A percentile compares a stretch with the other conserved stretches of the same genome.
phyloP scores from a whole-genome alignment of 1,139 yeast species.

The Taphrina wiesneri region DNA sequence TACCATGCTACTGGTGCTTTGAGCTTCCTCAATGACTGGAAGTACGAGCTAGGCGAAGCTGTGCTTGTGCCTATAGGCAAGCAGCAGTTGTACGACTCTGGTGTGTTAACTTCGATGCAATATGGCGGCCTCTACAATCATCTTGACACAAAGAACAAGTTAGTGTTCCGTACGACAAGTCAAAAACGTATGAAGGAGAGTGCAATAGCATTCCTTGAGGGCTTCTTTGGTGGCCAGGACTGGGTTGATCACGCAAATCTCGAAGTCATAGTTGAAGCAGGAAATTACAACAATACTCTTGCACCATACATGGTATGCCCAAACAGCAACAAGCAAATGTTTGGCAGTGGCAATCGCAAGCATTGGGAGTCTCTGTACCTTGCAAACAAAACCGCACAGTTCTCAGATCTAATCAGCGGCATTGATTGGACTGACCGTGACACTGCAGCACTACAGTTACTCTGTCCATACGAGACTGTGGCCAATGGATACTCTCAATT shows the following conservation, averaged over 20 bases:
- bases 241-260: conserved; percentile 28
- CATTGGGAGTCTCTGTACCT: conserved; percentile 28
- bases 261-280: conserved; percentile 27
- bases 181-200: conserved; percentile 31
- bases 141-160: conserved; percentile 2
- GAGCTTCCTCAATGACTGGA: conserved; percentile 18
- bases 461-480: conserved; percentile 56
- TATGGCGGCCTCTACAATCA: conserved; percentile 23
- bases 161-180: conserved; percentile 30
- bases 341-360: conserved; percentile 11
- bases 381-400: conserved; percentile 69
- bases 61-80: conserved; percentile 31
- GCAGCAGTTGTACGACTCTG: conserved; percentile 30
- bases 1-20: conserved; percentile 19
- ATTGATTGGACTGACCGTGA: conserved; percentile 46
- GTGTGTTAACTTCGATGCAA: conserved; percentile 24
- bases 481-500: conserved; percentile 54
- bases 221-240: conserved; percentile 22
- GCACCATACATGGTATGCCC: conserved; percentile 29
- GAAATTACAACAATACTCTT: conserved; percentile 24
- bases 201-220: conserved; percentile 29
- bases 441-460: conserved; percentile 46
- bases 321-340: conserved; percentile 15
- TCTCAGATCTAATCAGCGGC: conserved; percentile 59
- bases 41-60: conserved; percentile 28